Base-by-base conservation (phyloP, 179 eudicot genomes). In the Drosera spatulata region DNA sequence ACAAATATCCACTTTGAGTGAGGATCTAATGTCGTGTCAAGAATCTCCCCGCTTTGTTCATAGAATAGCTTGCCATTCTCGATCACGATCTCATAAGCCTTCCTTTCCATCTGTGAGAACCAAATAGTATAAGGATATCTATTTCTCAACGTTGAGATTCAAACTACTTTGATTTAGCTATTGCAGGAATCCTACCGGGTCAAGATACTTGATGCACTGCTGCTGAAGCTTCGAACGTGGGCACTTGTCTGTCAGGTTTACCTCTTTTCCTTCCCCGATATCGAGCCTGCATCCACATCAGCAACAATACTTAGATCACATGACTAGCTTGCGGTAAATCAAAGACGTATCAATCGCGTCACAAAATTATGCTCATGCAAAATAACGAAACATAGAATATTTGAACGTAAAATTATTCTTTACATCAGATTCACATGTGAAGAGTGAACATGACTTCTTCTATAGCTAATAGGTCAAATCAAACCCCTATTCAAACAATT, bases 1-100 rank as follows among this genome's bases (percentile, higher is more conserved):
- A 91, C 98, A 71, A 91, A 91, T 59, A 91, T 91, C 96, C 98
- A 91, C 70, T 91, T 91, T 62, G 78, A 67, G 59, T 79, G 66
- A 50, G 90, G 80, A 14, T 73, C 88, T 14, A 66, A 62, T 3
- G 76, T 64, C 10, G 98, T 82, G 71, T 91, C 79, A 6, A 88
- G 73, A 38, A 88, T 59, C 69, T 84, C 87, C 42, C 93, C 84
- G 4, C 82, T 77, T 62, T 82, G 72, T 67, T 72, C 79, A 72
- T 76, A 80, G 37, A 73, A 59, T 49, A 91, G 77, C 59, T 72
- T 84, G 55, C 95, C 96, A 52, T 81, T 74, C 74, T 80, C 89
- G 52, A 88, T 70, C 6, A 41, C 66, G 66, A 91, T 90, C 82
- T 91, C 98, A 50, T 91, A 91, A 45, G 82, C 81, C 70, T 63